Percentiles rank a stretch among this genome's conserved stretches.
Evolutionary conservation across 768 basidiomycete genomes (phyloP).

Genomic region (Asterophora lycoperdoides): DNA sequence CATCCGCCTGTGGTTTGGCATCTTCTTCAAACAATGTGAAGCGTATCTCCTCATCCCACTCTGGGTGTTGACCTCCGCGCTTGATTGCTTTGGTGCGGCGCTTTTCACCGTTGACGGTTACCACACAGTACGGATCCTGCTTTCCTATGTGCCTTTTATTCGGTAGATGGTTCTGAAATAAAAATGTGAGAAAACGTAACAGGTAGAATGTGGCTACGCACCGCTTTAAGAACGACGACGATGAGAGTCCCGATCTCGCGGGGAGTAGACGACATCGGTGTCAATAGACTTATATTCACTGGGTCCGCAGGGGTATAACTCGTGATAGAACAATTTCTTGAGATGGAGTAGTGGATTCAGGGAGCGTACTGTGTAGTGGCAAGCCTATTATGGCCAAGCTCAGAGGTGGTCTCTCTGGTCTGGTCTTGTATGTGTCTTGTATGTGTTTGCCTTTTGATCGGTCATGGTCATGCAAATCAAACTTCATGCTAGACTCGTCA

Average conservation of each 20-base stretch:
- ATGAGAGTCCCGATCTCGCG: slow-evolving; percentile 90
- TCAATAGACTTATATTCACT: slow-evolving; percentile 1
- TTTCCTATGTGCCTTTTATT: slow-evolving; percentile 93
- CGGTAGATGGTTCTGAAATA: slow-evolving; percentile 72
- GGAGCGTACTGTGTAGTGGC: neutral
- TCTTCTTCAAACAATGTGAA: slow-evolving; percentile 85
- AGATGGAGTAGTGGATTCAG: neutral
- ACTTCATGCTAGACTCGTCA: no score
- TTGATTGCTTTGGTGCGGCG: slow-evolving; percentile 91
- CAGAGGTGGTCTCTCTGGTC: no score
- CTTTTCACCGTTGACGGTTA: slow-evolving; percentile 77
- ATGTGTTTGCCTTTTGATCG: neutral
- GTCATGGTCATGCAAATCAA: neutral
- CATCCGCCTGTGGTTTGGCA: slow-evolving; percentile 36
- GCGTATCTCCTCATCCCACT: slow-evolving; percentile 98
- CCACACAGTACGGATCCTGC: slow-evolving; percentile 92
- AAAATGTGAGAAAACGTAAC: slow-evolving; percentile 16
- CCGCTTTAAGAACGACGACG: slow-evolving; percentile 90
- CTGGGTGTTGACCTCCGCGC: slow-evolving; percentile 96
- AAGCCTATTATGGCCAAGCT: neutral
- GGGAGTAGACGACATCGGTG: slow-evolving; percentile 53
- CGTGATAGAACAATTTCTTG: neutral
- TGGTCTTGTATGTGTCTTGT: neutral
- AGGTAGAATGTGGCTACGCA: slow-evolving; percentile 38
- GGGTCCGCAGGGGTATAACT: slow-evolving; percentile 2